Evolutionary conservation across 179 eudicot species (phyloP).

Genomic region (Beta corolliflora): DNA sequence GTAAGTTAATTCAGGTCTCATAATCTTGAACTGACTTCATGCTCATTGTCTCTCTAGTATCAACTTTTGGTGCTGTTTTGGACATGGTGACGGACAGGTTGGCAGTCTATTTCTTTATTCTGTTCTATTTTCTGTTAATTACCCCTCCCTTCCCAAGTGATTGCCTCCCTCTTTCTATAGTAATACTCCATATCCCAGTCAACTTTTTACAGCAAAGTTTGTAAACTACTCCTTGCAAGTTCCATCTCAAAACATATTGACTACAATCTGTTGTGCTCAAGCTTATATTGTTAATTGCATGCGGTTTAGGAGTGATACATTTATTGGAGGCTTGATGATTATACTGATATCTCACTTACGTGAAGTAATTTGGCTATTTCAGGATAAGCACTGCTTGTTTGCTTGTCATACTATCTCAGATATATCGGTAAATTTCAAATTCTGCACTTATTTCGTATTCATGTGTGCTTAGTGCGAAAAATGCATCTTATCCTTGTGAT

Average conservation of each 20-base stretch:
- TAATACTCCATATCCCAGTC: neutral
- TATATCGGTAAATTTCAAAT: conserved; percentile 62
- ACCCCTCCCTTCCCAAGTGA: neutral
- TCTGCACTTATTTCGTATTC: neutral
- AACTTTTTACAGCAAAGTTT: neutral
- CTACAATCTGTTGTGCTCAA: neutral
- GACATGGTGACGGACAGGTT: conserved; percentile 99
- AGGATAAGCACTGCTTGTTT: conserved; percentile 98
- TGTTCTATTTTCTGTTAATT: neutral
- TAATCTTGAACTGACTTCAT: conserved; percentile 18
- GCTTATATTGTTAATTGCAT: neutral
- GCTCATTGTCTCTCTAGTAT: conserved; percentile 47
- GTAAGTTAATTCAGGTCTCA: neutral
- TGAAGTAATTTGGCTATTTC: conserved; percentile 27
- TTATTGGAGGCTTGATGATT: neutral
- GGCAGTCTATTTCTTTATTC: neutral
- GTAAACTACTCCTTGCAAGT: neutral
- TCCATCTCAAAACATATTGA: neutral
- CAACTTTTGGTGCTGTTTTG: conserved; percentile 94
- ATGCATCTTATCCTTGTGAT: conserved; percentile 13
- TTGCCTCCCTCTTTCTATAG: neutral
- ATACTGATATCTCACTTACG: neutral
- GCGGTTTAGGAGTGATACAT: neutral
- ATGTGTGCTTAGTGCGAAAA: neutral
- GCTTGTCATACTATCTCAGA: conserved; percentile 84